Evolutionary conservation across 352 stramenopile species (phyloP).

Genomic region (Pythium phragmiticola): DNA sequence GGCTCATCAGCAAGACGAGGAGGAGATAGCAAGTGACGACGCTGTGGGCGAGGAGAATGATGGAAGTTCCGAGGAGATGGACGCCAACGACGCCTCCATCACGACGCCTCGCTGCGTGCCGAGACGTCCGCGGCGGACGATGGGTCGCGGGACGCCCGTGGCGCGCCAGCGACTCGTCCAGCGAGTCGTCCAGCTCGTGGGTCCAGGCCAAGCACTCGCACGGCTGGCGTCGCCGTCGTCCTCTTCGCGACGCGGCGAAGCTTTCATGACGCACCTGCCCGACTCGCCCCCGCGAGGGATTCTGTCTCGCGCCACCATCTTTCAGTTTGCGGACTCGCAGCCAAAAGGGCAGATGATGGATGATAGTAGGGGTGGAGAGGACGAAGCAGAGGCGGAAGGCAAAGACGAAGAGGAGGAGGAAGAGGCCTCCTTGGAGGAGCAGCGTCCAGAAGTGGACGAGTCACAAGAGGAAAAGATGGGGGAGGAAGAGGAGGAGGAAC

Average conservation of each 20-base stretch:
- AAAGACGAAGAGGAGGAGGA: background rate
- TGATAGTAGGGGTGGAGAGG: too few species aligned
- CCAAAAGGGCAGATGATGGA: background rate
- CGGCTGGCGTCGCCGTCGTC: background rate
- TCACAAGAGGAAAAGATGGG: background rate
- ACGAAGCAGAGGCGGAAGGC: background rate
- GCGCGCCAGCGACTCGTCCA: conserved; percentile 3
- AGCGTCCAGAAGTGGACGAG: conserved; percentile 21
- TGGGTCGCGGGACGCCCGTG: background rate
- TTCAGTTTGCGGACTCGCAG: conserved; percentile 7
- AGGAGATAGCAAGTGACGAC: background rate
- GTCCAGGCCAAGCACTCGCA: conserved; percentile 9
- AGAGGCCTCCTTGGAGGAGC: background rate
- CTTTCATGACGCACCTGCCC: conserved; percentile 52
- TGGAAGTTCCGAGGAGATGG: background rate
- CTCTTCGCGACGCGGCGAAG: background rate
- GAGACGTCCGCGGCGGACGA: conserved; percentile 5
- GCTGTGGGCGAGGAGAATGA: conserved; percentile 1
- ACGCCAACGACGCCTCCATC: background rate
- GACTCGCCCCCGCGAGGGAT: conserved; percentile 44
- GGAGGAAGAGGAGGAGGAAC: background rate
- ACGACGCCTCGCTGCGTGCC: conserved; percentile 1
- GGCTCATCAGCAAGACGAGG: background rate
- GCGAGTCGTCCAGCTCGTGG: conserved; percentile 20
- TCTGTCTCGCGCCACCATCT: conserved; percentile 5